These are phyloP conservation scores for Artemisia tridentata DNA, from an alignment of 129 eudicot genomes.

Conservation along the genomic window DNA sequence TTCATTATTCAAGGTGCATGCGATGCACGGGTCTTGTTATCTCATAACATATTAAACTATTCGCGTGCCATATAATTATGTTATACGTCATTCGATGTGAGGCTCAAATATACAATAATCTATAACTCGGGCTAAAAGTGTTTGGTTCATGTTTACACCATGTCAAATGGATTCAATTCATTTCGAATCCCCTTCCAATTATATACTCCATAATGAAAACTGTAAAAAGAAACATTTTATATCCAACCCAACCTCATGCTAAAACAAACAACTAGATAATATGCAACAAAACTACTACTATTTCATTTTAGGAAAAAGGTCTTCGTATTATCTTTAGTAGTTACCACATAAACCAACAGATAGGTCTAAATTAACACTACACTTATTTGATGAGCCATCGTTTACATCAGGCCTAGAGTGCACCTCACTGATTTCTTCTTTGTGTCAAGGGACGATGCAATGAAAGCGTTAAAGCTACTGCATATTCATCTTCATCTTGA, in stretches of 20 bases:
- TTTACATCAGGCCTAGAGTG: constrained; percentile 24
- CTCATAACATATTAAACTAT: no score
- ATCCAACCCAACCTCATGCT: neutral
- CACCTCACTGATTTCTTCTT: no score
- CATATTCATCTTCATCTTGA: constrained; percentile 21
- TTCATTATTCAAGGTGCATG: no score
- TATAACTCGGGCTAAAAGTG: no score
- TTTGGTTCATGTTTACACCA: no score
- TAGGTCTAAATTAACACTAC: constrained; percentile 52
- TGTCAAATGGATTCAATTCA: no score
- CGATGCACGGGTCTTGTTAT: no score
- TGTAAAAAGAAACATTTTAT: neutral
- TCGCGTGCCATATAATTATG: no score
- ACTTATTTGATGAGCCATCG: constrained; percentile 20
- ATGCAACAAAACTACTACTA: neutral
- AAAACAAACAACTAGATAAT: constrained; percentile 3
- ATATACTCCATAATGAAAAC: neutral
- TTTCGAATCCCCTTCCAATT: no score
- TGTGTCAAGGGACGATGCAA: constrained; percentile 44
- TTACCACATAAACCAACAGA: constrained; percentile 52
- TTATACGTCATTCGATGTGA: no score
- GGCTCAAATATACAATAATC: no score
- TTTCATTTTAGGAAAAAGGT: neutral
- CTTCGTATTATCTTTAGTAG: constrained; percentile 1
- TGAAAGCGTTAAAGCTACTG: no score